Evolutionary conservation across 805 yeast species (phyloP).

Genomic region (Kuraishia cidri): DNA sequence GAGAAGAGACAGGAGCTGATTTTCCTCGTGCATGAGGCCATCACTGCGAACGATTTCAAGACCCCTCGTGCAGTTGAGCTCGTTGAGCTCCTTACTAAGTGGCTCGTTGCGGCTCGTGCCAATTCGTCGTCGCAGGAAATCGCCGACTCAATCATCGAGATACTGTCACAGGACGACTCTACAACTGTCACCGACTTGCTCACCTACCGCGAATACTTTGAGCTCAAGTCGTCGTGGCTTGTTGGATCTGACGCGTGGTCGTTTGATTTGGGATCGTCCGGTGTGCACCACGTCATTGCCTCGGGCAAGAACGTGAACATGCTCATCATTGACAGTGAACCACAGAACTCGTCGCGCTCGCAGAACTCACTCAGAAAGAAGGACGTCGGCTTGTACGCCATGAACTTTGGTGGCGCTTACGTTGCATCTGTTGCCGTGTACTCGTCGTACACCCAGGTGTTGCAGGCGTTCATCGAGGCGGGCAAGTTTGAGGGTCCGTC

Average conservation of each 20-base stretch:
- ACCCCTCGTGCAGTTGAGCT: constrained; percentile 36
- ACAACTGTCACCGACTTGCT: constrained; percentile 35
- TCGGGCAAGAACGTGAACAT: constrained; percentile 74
- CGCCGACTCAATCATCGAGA: constrained; percentile 22
- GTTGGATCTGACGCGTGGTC: constrained; percentile 96
- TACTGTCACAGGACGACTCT: constrained; percentile 30
- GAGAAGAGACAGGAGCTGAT: constrained; percentile 40
- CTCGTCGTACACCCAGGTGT: constrained; percentile 86
- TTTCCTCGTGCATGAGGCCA: constrained; percentile 32
- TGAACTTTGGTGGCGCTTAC: constrained; percentile 84
- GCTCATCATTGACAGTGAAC: constrained; percentile 82
- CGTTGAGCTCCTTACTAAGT: constrained; percentile 51
- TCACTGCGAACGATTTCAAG: constrained; percentile 31
- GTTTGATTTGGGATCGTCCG: constrained; percentile 84
- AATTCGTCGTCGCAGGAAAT: constrained; percentile 9
- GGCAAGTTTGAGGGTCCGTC: constrained; percentile 85
- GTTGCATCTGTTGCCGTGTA: constrained; percentile 94
- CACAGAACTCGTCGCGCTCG: constrained; percentile 33
- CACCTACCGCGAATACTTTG: constrained; percentile 33
- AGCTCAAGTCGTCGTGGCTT: constrained; percentile 60
- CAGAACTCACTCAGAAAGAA: constrained; percentile 59
- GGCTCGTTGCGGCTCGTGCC: constrained; percentile 51
- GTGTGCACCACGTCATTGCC: constrained; percentile 77
- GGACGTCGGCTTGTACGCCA: constrained; percentile 89
- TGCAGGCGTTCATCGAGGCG: constrained; percentile 88